Base-by-base conservation (phyloP, 2,329 filamentous ascomycete genomes). In the Aspergillus flavus region DNA sequence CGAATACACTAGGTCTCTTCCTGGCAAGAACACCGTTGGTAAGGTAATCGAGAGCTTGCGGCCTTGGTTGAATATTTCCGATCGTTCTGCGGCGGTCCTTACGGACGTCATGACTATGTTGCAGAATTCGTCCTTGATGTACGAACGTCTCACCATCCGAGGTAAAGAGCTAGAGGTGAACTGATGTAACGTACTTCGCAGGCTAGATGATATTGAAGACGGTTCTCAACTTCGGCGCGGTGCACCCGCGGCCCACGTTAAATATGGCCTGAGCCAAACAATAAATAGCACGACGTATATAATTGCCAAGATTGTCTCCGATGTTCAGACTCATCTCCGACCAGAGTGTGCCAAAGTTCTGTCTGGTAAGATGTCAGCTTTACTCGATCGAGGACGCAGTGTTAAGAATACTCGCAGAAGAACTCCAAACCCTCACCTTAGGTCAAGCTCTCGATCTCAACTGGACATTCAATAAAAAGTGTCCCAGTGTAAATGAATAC, bases 201-300 rank as follows among this genome's bases (percentile, higher is more conserved):
- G 71, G 59, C 71, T 82, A 53, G 81, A 83, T 64, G 81, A 83
- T 63, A 77, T 83, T 23, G 74, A 83, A 67, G 81, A 83, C 64
- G 68, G 70, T 45, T 83, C 80, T 0, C 64, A 67, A 7, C 72
- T 83, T 6, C 76, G 81, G 6, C 73, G 81, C 7, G 81, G 81
- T 1, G 62, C 75, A 1, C 80, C 81, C 1, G 76, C 78, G 0
- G 75, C 80, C 0, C 81, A 83, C 66, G 75, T 68, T 34, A 75
- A 82, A 32, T 83, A 79, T 64, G 81, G 81, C 10, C 68, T 71
- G 1, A 71, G 78, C 3, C 80, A 81, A 61, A 81, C 80, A 4
- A 81, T 83, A 66, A 83, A 83, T 69, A 77, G 73, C 26, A 80
- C 79, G 4, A 83, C 80, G 61, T 80, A 78, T 60, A 69, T 78